phyloP scores from a whole-genome alignment of 192 early-diverging fungal genomes.

The Gigaspora rosea region DNA sequence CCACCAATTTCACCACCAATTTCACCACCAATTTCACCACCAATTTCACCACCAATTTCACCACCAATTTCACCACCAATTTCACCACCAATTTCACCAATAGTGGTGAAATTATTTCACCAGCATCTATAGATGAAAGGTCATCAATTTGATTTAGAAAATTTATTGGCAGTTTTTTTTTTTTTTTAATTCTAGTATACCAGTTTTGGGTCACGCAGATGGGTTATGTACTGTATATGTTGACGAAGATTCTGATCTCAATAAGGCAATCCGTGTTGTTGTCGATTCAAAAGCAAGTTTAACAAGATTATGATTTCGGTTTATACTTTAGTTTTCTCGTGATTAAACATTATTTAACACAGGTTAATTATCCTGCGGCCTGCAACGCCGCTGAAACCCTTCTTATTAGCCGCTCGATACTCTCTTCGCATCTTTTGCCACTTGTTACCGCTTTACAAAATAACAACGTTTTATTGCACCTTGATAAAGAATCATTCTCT shows the following conservation, averaged over 20 bases:
- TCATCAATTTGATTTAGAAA: background rate
- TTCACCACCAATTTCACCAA: no score
- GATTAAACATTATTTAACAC: slow-evolving; percentile 10
- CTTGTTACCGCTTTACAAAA: slow-evolving; percentile 63
- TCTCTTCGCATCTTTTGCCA: slow-evolving; percentile 43
- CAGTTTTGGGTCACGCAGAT: slow-evolving; percentile 99
- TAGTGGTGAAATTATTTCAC: no score
- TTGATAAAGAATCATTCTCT: slow-evolving; percentile 56
- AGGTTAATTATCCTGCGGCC: slow-evolving; percentile 90
- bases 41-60: no score
- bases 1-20: no score
- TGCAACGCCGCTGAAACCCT: slow-evolving; percentile 96
- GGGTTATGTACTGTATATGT: slow-evolving; percentile 93
- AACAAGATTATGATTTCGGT: slow-evolving; percentile 11
- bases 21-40: no score
- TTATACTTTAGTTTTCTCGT: background rate
- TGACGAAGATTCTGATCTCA: slow-evolving; percentile 78
- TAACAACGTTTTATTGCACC: slow-evolving; percentile 61
- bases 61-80: no score
- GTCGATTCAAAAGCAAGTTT: slow-evolving; percentile 81
- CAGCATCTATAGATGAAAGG: no score
- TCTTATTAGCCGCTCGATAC: slow-evolving; percentile 68
- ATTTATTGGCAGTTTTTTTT: slow-evolving; percentile 7
- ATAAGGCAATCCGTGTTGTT: slow-evolving; percentile 75
- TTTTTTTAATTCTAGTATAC: slow-evolving; percentile 67